Evolutionary conservation across 2,329 filamentous ascomycete species (phyloP).

Genomic region (Cyphellophora europaea): DNA sequence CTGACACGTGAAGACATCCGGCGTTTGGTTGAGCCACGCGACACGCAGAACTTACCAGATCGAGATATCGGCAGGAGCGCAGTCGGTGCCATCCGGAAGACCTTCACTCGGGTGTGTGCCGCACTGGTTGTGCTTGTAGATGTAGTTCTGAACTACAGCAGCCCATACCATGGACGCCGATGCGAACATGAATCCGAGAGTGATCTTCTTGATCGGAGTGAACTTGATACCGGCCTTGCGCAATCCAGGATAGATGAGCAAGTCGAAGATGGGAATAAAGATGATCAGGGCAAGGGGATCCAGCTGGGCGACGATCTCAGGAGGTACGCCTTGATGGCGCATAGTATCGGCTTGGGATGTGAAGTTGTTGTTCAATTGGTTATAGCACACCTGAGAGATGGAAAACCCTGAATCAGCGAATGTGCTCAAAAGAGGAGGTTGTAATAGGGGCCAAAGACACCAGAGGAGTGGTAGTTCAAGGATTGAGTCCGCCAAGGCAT

Average conservation of each 20-base stretch:
- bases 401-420: background rate
- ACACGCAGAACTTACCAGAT: too few species aligned
- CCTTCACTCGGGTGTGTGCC: conserved; percentile 36
- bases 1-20: too few species aligned
- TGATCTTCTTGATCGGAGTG: conserved; percentile 44
- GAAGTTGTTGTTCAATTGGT: conserved; percentile 18
- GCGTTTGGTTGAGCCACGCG: too few species aligned
- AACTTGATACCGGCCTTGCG: conserved; percentile 43
- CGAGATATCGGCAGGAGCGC: conserved; percentile 1
- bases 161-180: conserved; percentile 46
- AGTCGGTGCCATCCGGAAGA: conserved; percentile 22
- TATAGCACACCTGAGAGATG: conserved; percentile 2
- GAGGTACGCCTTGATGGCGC: conserved; percentile 40
- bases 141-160: conserved; percentile 45
- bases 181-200: conserved; percentile 45
- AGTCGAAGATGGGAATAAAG: conserved; percentile 20
- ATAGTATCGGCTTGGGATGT: conserved; percentile 47
- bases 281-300: conserved; percentile 53
- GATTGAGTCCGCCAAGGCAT: too few species aligned
- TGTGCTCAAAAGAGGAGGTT: too few species aligned
- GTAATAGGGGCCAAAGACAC: too few species aligned
- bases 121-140: conserved; percentile 48
- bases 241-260: conserved; percentile 48
- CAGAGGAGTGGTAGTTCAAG: too few species aligned
- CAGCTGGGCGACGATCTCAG: conserved; percentile 52